Base-by-base conservation (phyloP, 2,329 filamentous ascomycete genomes). In the Colletotrichum destructivum region DNA sequence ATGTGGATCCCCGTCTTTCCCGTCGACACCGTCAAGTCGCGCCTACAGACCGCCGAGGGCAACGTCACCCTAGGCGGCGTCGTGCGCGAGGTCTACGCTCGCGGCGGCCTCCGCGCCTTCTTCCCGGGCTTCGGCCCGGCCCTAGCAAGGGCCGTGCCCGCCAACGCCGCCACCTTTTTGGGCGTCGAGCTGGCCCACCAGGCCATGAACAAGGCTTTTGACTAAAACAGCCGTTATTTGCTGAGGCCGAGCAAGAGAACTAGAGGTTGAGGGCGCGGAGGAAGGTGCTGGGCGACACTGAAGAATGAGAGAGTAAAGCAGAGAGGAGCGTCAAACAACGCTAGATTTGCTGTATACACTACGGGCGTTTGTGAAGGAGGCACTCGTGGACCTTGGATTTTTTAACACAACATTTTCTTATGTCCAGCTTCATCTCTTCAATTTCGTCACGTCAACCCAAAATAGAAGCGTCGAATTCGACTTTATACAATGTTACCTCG, bases 1-100 rank as follows among this genome's bases (percentile, higher is more conserved):
- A 99, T 99, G 96, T 99, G 96, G 96, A 96, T 98, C 76, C 95
- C 96, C 65, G 95, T 99, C 52, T 99, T 99, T 89, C 96, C 96
- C 26, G 89, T 99, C 75, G 96, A 99, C 80, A 99, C 96, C 0
- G 92, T 99, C 84, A 99, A 99, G 90, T 95, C 92, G 74, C 88
- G 95, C 47, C 85, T 99, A 80, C 96, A 99, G 88, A 97, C 94
- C 54, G 94, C 94, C 52, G 93, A 96, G 79, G 95, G 94, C 60
- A 92, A 92, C 76, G 92, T 95, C 61, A 94, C 93, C 0, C 90
- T 99, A 62, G 89, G 91, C 18, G 91, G 93, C 9, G 94, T 96
- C 42, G 89, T 99, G 62, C 88, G 89, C 75, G 90, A 94, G 66
- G 86, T 99, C n/a, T 98, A 98, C 80, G 91, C 86, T 46, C 91